Percentiles rank a stretch among this genome's conserved stretches.
Evolutionary conservation across 2,329 filamentous ascomycete genomes (phyloP).

Genomic region (Tolypocladium sp.): DNA sequence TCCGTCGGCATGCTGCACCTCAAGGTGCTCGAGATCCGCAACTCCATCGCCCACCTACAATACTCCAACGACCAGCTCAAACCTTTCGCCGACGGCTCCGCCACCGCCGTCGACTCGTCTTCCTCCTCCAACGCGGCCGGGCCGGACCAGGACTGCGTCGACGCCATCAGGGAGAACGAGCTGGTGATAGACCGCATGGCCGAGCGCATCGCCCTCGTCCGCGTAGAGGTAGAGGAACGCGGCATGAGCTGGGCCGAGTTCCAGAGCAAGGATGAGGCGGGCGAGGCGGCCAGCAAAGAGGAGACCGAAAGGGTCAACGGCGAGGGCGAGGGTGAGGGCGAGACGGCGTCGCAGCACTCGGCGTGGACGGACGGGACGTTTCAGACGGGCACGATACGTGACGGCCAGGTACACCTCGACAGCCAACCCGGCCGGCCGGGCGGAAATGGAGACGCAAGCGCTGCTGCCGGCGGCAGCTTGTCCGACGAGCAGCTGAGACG

Average conservation of each 20-base stretch:
- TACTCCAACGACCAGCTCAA: constrained; percentile 65
- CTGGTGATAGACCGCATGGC: constrained; percentile 59
- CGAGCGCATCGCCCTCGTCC: constrained; percentile 54
- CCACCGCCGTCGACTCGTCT: constrained; percentile 16
- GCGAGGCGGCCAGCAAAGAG: constrained; percentile 13
- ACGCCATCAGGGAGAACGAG: constrained; percentile 66
- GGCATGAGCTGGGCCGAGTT: constrained; percentile 51
- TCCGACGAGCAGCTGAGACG: constrained; percentile 50
- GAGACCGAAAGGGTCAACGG: constrained; percentile 9
- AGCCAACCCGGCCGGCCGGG: constrained; percentile 10
- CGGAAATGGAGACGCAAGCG: neutral
- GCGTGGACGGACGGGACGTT: constrained; percentile 58
- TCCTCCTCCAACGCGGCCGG: constrained; percentile 4
- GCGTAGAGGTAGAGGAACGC: constrained; percentile 52
- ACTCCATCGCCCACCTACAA: constrained; percentile 64
- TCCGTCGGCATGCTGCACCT: constrained; percentile 58
- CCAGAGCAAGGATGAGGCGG: constrained; percentile 34
- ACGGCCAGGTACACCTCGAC: constrained; percentile 40
- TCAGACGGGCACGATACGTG: constrained; percentile 46
- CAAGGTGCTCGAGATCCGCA: constrained; percentile 68
- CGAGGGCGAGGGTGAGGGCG: neutral
- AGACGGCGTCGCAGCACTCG: constrained; percentile 16
- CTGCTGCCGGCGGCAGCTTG: constrained; percentile 33
- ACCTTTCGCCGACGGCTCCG: constrained; percentile 51
- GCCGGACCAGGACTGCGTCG: constrained; percentile 61